Evolutionary conservation across 2,329 filamentous ascomycete species (phyloP), one percentile per base, ranked within the genome.

Genomic region (Sarocladium strictum): DNA sequence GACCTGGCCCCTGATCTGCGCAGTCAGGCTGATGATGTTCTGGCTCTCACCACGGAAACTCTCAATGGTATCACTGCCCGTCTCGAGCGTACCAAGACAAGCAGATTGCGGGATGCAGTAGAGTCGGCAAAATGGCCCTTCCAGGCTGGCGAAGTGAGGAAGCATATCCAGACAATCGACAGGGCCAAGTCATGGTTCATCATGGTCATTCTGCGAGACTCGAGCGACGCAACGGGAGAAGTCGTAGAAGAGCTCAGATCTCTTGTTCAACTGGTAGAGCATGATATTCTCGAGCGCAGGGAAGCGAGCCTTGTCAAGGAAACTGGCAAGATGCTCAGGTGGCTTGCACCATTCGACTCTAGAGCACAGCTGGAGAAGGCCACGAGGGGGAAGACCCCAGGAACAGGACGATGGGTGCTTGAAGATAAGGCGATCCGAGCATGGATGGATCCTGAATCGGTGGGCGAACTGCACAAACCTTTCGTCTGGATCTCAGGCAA

Each of bases 161-260:
- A 61, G 17, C 59, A 61, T 17, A 49, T 64, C 24, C 53, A 51
- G 17, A 60, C 58, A 11, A 38, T 62, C 2, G 62, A 64, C 35
- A 54, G 61, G 19, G 56, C 61, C 40, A 63, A 64, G 54, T 60
- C 60, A 2, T 63, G 61, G 62, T 63, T 63, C 43, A 58, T 64
- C 37, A 62, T 64, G 61, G 55, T 61, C 1, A 54, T 64, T 12
- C 56, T 63, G 35, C 56, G 55, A 35, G 58, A 64, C 52, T 58
- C 57, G n/a, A 56, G 53, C 35, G 62, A 62, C 14, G 38, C 53
- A 15, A 63, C 59, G 1, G 17, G 54, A 4, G 53, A 54, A 6
- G 58, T 64, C 15, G 60, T 60, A 19, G 50, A 54, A 27, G 58
- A 64, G 41, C 55, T 63, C 55, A 58, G 61, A 40, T 54, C 50